Evolutionary conservation across 306 rosid genomes (phyloP), one percentile per base, ranked within the genome.

Genomic region (Acacia crassicarpa): DNA sequence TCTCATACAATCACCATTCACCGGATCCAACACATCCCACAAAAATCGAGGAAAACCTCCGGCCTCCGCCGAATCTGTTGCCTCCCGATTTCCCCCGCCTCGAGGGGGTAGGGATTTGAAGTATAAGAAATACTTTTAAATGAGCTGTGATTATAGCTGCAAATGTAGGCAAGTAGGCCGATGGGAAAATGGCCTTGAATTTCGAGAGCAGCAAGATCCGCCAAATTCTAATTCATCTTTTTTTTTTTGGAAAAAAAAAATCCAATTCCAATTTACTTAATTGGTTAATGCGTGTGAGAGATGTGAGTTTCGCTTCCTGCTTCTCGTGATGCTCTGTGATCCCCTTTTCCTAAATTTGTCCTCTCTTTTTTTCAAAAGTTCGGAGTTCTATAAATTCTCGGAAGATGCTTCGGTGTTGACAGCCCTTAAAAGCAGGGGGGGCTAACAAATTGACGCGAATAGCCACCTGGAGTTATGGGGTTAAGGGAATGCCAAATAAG

Each of bases 1-100:
- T 88, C 89, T 91, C 98, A 91, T 92, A 92, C 94, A 87, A 87
- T 80, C 75, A 76, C 33, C 75, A 48, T 46, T 78, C 87, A 81
- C 91, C 94, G 88, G 99, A 93, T 95, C 99, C 94, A 83, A 74
- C 78, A 22, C 66, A 80, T 72, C 82, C 89, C 72, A 66, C 69
- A 63, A 83, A 53, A 77, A 59, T 68, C 87, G 71, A 46, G 67
- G 77, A 90, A 79, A 87, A 87, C 81, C 86, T 87, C 87, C 83
- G 76, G 81, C 81, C 83, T 74, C 88, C 78, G 81, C 84, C 77
- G 41, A 81, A 46, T 72, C 17, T 56, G 79, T 46, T 66, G 33
- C 54, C 85, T 51, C 84, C 78, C 56, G 44, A 35, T 75, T 58
- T 83, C 85, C 78, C 72, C 80, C 69, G 53, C 63, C 83, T 78